Percentiles rank a stretch among this genome's conserved stretches.
These are phyloP conservation scores for Psidium guajava DNA, from an alignment of 345 rosid species.

Conservation along the genomic window DNA sequence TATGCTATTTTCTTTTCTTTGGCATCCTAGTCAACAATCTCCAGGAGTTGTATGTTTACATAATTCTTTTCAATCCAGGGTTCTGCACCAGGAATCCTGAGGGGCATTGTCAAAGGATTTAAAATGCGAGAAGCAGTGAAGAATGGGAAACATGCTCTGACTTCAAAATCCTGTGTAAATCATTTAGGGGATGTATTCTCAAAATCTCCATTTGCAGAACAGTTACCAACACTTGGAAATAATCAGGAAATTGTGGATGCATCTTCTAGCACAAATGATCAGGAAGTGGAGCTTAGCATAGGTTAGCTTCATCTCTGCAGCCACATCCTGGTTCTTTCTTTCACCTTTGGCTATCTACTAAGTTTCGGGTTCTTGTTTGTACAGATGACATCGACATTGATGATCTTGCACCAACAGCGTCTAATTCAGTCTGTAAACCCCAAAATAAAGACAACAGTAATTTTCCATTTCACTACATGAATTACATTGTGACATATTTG, in stretches of 20 bases:
- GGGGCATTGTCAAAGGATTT: slow-evolving; percentile 48
- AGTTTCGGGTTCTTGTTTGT: background rate
- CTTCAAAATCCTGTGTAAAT: slow-evolving; percentile 8
- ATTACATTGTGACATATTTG: background rate
- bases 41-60: background rate
- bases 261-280: slow-evolving; percentile 9
- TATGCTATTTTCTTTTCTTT: slow-evolving; percentile 6
- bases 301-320: slow-evolving; percentile 29
- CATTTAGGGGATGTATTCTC: slow-evolving; percentile 60
- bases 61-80: slow-evolving; percentile 30
- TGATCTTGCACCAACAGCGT: slow-evolving; percentile 26
- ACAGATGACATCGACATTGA: slow-evolving; percentile 81
- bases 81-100: slow-evolving; percentile 35
- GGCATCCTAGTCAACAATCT: background rate
- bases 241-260: slow-evolving; percentile 31
- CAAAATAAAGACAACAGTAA: slow-evolving; percentile 27
- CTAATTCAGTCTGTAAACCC: slow-evolving; percentile 22
- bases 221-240: background rate
- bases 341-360: background rate
- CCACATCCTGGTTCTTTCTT: background rate
- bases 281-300: slow-evolving; percentile 48
- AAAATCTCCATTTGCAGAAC: slow-evolving; percentile 27
- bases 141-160: slow-evolving; percentile 15
- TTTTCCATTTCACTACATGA: background rate
- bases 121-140: slow-evolving; percentile 23